These are phyloP conservation scores for Raphanus raphanistrum DNA, from an alignment of 345 rosid genomes.

Conservation along the genomic window DNA sequence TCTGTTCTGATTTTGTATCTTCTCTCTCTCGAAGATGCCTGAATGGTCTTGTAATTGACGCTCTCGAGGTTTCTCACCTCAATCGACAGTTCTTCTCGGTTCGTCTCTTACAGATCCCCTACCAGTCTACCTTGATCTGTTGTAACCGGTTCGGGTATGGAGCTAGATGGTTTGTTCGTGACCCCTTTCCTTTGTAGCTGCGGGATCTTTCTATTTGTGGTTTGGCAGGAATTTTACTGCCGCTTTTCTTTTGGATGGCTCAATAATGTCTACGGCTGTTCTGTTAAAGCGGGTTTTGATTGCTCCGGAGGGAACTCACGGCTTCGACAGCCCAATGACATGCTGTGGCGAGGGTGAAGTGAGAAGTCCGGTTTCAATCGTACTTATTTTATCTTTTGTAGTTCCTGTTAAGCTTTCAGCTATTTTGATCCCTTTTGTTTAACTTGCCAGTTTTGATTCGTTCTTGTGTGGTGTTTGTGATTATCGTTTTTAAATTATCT, in stretches of 20 bases:
- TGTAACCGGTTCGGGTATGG: neutral
- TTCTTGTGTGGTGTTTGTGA: too few species aligned
- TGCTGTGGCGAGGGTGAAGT: neutral
- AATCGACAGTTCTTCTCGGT: neutral
- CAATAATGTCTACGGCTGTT: neutral
- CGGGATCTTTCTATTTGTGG: neutral
- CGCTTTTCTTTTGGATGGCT: neutral
- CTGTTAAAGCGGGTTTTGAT: neutral
- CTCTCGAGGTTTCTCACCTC: neutral
- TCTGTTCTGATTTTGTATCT: too few species aligned
- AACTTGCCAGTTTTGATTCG: neutral
- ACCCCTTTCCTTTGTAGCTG: neutral
- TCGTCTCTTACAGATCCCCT: neutral
- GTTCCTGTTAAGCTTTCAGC: neutral
- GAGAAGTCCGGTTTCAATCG: neutral
- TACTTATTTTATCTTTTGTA: too few species aligned
- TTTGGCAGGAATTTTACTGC: neutral
- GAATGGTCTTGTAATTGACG: neutral
- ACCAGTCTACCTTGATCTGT: neutral
- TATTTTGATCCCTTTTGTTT: neutral
- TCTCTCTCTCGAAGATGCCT: too few species aligned
- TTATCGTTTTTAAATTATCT: too few species aligned
- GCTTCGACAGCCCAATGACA: neutral
- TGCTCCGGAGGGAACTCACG: neutral
- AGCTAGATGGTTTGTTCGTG: neutral